A percentile compares a stretch with the other conserved stretches of the same genome.
Conservation (phyloP, 106 monocot genomes). For the Apostasia ramifera region DNA sequence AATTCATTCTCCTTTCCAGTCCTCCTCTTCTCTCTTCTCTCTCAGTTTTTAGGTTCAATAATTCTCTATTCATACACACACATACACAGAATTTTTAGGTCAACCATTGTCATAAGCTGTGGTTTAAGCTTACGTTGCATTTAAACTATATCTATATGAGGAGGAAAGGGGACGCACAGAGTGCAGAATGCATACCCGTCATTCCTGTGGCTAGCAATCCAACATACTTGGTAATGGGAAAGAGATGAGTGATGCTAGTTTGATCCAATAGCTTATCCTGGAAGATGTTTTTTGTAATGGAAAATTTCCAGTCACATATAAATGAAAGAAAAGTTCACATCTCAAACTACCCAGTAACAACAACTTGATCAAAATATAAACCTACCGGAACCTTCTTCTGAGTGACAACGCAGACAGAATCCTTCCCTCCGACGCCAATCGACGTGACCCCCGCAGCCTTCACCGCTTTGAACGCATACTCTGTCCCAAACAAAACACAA, state of each 20-base stretch:
- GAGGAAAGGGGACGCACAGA: no score
- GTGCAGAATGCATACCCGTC: constrained; percentile 37
- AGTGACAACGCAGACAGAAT: constrained; percentile 75
- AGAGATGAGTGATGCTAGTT: constrained; percentile 66
- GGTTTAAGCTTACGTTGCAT: no score
- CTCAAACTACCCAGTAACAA: background rate
- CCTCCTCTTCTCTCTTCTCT: no score
- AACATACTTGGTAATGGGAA: constrained; percentile 58
- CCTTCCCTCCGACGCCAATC: constrained; percentile 70
- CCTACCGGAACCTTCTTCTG: constrained; percentile 88
- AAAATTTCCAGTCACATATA: background rate
- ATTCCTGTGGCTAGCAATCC: constrained; percentile 71
- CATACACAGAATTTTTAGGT: no score
- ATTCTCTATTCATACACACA: no score
- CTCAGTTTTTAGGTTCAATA: no score
- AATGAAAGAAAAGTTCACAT: background rate
- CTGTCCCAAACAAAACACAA: constrained; percentile 2
- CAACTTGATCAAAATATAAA: background rate
- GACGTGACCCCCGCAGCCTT: constrained; percentile 45
- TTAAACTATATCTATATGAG: no score
- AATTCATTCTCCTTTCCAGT: no score
- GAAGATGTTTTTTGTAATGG: constrained; percentile 1
- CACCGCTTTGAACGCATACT: constrained; percentile 30
- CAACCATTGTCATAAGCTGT: no score
- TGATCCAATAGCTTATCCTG: constrained; percentile 82